Evolutionary conservation across 768 basidiomycete species (phyloP).

Genomic region (Rhodocollybia butyracea): DNA sequence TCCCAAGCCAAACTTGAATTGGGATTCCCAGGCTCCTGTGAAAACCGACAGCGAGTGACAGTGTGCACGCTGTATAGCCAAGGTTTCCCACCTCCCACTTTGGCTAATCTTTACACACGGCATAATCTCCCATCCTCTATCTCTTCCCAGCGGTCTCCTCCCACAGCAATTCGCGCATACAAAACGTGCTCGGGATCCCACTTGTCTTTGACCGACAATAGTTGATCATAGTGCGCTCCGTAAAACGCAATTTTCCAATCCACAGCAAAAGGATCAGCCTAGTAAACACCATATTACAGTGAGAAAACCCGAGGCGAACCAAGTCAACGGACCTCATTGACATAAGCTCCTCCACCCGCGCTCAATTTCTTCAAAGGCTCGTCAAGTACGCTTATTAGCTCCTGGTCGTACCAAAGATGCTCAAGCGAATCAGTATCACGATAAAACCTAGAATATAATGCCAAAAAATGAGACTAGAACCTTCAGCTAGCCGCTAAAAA

Average conservation of each 20-base stretch:
- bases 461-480: neutral
- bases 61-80: no score
- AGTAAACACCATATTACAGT: neutral
- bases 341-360: neutral
- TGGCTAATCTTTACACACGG: neutral
- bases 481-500: neutral
- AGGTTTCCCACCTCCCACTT: no score
- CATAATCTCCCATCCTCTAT: constrained; percentile 8
- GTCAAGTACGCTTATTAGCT: neutral
- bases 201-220: constrained; percentile 11
- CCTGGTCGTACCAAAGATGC: neutral
- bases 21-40: neutral
- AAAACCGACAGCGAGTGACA: no score
- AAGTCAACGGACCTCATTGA: constrained; percentile 2
- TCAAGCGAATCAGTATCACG: neutral
- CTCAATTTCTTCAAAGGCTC: constrained; percentile 1
- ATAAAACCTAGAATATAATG: neutral
- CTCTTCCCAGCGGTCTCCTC: constrained; percentile 8
- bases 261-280: constrained; percentile 8
- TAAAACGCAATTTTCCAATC: constrained; percentile 14
- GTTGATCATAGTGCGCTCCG: constrained; percentile 10
- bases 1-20: neutral
- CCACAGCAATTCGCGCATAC: constrained; percentile 6
- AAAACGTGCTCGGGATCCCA: constrained; percentile 14
- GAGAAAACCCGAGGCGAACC: neutral